These are phyloP conservation scores for Phytophthora pinifolia DNA, from an alignment of 352 stramenopile genomes.

Conservation along the genomic window DNA sequence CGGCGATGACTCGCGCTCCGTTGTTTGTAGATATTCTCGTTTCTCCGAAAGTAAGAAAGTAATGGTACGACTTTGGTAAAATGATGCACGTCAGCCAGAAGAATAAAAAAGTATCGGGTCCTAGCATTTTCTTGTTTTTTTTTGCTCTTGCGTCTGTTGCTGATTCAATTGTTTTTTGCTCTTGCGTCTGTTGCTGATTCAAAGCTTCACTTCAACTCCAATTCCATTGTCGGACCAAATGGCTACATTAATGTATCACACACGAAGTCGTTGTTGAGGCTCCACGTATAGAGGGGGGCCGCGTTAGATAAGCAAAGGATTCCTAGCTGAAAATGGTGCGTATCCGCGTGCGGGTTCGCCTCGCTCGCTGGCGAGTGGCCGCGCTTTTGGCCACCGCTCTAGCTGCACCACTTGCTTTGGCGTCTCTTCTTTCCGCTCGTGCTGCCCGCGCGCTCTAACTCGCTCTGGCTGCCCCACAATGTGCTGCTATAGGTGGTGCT, in stretches of 20 bases:
- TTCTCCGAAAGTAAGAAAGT: no score
- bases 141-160: no score
- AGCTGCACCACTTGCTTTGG: neutral
- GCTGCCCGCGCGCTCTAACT: constrained; percentile 9
- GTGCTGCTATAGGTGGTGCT: constrained; percentile 90
- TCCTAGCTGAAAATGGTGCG: constrained; percentile 31
- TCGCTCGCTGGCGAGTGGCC: no score
- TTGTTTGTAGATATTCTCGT: no score
- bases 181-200: no score
- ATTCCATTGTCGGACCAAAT: neutral
- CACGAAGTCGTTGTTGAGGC: constrained; percentile 7
- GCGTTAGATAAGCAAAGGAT: constrained; percentile 36
- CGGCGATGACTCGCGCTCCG: no score
- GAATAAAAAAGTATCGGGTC: no score
- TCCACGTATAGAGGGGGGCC: constrained; percentile 37
- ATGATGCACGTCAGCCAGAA: no score
- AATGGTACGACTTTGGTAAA: no score
- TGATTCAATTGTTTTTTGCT: no score
- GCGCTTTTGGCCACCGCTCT: neutral
- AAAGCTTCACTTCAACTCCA: neutral
- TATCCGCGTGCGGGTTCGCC: constrained; percentile 1
- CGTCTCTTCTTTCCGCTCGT: constrained; percentile 3
- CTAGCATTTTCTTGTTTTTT: no score
- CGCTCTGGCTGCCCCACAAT: constrained; percentile 17
- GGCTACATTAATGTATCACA: neutral